Percentiles rank a stretch among this genome's conserved stretches.
These are phyloP conservation scores for Coccinonectria pachysandricola DNA, from an alignment of 2,329 filamentous ascomycete species.

Conservation along the genomic window DNA sequence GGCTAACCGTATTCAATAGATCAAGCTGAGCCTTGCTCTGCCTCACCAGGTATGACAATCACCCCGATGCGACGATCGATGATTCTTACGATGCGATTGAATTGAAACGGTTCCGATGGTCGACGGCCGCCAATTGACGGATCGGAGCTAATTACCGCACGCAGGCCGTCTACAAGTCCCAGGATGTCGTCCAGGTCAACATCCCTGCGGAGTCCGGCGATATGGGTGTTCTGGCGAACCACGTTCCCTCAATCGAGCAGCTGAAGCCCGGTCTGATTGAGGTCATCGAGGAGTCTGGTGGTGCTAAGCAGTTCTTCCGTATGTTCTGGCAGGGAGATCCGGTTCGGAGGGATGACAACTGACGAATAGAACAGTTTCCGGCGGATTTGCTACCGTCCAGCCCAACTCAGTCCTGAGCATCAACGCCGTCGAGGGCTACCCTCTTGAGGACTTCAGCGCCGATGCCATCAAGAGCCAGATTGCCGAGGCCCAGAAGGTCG, in stretches of 20 bases:
- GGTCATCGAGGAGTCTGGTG: constrained; percentile 85
- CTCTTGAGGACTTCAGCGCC: constrained; percentile 90
- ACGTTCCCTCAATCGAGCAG: constrained; percentile 98
- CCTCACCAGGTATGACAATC: constrained; percentile 88
- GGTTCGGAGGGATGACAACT: constrained; percentile 2
- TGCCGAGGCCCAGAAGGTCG: constrained; percentile 91
- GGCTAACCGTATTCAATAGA: constrained; percentile 37
- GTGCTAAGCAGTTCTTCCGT: constrained; percentile 97
- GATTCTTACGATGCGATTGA: constrained; percentile 16
- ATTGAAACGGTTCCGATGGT: constrained; percentile 16
- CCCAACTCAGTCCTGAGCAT: constrained; percentile 92
- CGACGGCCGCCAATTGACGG: constrained; percentile 17
- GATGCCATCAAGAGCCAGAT: constrained; percentile 87
- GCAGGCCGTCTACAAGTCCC: constrained; percentile 60
- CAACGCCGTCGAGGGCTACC: constrained; percentile 93
- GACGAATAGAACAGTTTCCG: constrained; percentile 56
- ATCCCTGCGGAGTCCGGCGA: constrained; percentile 95
- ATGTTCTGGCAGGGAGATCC: constrained; percentile 35
- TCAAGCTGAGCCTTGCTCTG: constrained; percentile 95
- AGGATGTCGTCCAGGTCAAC: constrained; percentile 88
- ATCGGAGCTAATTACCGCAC: constrained; percentile 41
- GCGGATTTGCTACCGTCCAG: constrained; percentile 94
- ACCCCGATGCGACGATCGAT: constrained; percentile 10
- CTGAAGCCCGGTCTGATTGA: constrained; percentile 93
- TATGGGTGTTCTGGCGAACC: constrained; percentile 98